Evolutionary conservation across 2,329 filamentous ascomycete genomes (phyloP), one percentile per base, ranked within the genome.

Genomic region (Westerdykella sp.): DNA sequence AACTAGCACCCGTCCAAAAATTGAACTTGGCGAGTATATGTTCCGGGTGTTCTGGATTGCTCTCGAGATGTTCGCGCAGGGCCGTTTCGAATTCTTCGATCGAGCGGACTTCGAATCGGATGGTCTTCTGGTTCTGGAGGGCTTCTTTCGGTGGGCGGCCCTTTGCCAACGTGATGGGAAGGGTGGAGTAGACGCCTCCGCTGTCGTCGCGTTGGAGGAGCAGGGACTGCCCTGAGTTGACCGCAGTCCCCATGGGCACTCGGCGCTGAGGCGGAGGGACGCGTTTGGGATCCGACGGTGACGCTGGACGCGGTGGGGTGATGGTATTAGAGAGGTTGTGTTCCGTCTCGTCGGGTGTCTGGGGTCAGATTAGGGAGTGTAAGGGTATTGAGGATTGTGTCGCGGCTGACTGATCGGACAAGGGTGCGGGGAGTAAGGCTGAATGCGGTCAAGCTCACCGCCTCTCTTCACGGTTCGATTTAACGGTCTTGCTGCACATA

Each of bases 111-210:
- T 42, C 45, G 51, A 55, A 65, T 4, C 53, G 47, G 42, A 66
- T 48, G 31, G 56, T 63, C 50, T 59, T 57, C 32, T 59, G 60
- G 47, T 60, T 50, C 25, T 28, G 25, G 25, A 28, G 25, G 30
- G 63, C 62, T 43, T 69, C 65, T 43, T 61, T 59, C 25, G 65
- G 62, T 46, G 63, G 59, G 30, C 66, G 63, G n/a, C 65, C 65
- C 14, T 64, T 57, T 7, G 63, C 59, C 10, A 68, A 57, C 38
- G 53, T 51, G 22, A 57, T 54, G n/a, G 57, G 57, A 39, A 52
- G 58, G 49, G 50, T 50, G n/a, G 47, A 41, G 50, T 46, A 53
- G 44, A 54, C 43, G 41, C 37, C 49, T 7, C 54, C 49, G 31
- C 44, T 40, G 2, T n/a, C 15, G 21, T 46, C 38, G 7, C 11